phyloP scores from a whole-genome alignment of 2,329 filamentous ascomycete species.

The Venturiaceae sp. region DNA sequence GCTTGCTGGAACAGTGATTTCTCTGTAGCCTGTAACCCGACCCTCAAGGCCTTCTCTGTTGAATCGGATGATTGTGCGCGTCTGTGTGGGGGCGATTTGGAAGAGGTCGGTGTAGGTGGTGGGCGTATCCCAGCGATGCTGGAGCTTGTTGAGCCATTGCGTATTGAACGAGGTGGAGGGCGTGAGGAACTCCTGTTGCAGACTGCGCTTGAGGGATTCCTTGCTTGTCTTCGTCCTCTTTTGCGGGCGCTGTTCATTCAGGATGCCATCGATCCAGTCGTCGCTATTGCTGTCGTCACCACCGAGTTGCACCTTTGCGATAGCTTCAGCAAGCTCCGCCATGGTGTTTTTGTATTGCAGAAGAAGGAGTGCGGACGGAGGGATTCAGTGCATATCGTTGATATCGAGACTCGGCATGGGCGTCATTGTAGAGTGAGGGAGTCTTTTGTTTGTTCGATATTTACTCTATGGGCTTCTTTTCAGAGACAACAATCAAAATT shows the following conservation, averaged over 20 bases:
- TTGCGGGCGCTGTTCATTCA: conserved; percentile 42
- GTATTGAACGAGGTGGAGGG: conserved; percentile 71
- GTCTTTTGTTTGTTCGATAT: neutral
- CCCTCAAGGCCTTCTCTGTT: conserved; percentile 86
- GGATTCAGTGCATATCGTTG: neutral
- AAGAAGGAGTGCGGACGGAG: neutral
- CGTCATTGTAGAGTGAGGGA: neutral
- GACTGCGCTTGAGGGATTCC: conserved; percentile 55
- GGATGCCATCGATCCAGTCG: conserved; percentile 46
- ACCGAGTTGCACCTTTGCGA: neutral
- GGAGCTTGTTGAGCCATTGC: conserved; percentile 80
- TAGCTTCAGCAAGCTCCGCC: neutral
- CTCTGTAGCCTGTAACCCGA: conserved; percentile 83
- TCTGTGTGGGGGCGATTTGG: conserved; percentile 80
- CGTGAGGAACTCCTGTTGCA: conserved; percentile 69
- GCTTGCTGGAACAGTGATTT: conserved; percentile 82
- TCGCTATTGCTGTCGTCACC: neutral
- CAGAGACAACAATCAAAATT: neutral
- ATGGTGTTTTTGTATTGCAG: neutral
- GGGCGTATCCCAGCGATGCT: conserved; percentile 81
- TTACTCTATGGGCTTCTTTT: neutral
- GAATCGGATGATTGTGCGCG: conserved; percentile 89
- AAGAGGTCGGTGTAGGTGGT: conserved; percentile 78
- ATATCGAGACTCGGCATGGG: neutral
- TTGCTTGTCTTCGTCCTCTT: conserved; percentile 45